Conservation (phyloP, 441 rosid species). For the Pelargonium cotyledonis region DNA sequence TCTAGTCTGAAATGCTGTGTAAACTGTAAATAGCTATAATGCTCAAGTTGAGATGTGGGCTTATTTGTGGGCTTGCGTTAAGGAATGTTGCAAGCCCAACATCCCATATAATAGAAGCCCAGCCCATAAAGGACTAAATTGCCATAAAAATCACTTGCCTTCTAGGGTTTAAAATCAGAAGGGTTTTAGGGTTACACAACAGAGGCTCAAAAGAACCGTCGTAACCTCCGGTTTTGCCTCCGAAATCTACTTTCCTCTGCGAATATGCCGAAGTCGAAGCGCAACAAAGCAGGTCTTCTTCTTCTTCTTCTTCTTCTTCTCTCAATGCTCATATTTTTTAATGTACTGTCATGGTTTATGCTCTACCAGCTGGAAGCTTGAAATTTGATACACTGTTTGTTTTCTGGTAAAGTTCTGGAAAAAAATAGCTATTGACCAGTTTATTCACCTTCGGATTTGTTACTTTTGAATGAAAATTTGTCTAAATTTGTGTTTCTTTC, state of each 20-base stretch:
- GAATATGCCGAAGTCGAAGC: slow-evolving; percentile 90
- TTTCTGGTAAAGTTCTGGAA: neutral
- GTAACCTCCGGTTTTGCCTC: neutral
- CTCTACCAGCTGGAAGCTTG: too few relatives aligned
- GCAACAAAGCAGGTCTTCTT: slow-evolving; percentile 60
- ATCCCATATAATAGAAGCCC: neutral
- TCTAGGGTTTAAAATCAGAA: neutral
- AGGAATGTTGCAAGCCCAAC: too few relatives aligned
- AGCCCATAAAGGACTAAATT: neutral
- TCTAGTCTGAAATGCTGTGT: too few relatives aligned
- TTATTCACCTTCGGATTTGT: neutral
- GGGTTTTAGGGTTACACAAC: slow-evolving; percentile 13
- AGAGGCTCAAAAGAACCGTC: neutral
- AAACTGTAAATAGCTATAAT: too few relatives aligned
- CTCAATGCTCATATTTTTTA: neutral
- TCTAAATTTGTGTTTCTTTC: neutral
- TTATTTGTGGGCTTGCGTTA: too few relatives aligned
- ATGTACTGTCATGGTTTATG: neutral
- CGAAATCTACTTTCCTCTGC: neutral
- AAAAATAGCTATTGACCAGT: neutral
- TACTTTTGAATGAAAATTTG: neutral
- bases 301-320: neutral
- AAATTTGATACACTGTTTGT: neutral
- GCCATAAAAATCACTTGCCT: neutral
- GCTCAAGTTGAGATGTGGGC: too few relatives aligned